Conservation (phyloP, 345 rosid species). For the Combretum micranthum region DNA sequence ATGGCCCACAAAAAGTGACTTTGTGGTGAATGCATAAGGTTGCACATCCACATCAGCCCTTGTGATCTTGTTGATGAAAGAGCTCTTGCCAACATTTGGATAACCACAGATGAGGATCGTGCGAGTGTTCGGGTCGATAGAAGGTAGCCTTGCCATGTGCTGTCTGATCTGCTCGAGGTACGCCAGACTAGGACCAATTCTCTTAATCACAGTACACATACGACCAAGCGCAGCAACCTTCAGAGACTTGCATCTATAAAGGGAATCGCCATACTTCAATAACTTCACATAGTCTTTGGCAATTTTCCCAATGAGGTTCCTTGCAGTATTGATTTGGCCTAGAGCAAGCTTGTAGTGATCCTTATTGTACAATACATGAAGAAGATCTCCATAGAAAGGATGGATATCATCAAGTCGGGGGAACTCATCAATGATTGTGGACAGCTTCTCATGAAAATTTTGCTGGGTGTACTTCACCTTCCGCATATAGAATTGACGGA, state of each 20-base stretch:
- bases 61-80: constrained; percentile 83
- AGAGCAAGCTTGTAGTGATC: constrained; percentile 68
- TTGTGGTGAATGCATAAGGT: constrained; percentile 88
- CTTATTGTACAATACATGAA: constrained; percentile 51
- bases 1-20: constrained; percentile 90
- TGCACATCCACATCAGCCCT: constrained; percentile 92
- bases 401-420: constrained; percentile 59
- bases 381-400: constrained; percentile 59
- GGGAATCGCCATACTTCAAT: constrained; percentile 67
- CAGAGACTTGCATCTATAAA: constrained; percentile 60
- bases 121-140: constrained; percentile 66
- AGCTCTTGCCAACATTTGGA: constrained; percentile 91
- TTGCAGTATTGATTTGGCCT: constrained; percentile 56
- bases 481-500: constrained; percentile 60
- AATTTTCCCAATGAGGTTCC: constrained; percentile 41
- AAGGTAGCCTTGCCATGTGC: constrained; percentile 90
- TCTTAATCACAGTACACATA: constrained; percentile 68
- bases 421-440: constrained; percentile 51
- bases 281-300: constrained; percentile 52
- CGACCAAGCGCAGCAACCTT: constrained; percentile 84
- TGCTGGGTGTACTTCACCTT: constrained; percentile 54
- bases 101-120: constrained; percentile 80
- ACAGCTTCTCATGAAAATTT: constrained; percentile 59
- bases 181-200: constrained; percentile 68
- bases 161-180: constrained; percentile 78